A percentile compares a stretch with the other conserved stretches of the same genome.
These are phyloP conservation scores for Nicotiana tabacum DNA, from an alignment of 257 asterid genomes.

Conservation along the genomic window DNA sequence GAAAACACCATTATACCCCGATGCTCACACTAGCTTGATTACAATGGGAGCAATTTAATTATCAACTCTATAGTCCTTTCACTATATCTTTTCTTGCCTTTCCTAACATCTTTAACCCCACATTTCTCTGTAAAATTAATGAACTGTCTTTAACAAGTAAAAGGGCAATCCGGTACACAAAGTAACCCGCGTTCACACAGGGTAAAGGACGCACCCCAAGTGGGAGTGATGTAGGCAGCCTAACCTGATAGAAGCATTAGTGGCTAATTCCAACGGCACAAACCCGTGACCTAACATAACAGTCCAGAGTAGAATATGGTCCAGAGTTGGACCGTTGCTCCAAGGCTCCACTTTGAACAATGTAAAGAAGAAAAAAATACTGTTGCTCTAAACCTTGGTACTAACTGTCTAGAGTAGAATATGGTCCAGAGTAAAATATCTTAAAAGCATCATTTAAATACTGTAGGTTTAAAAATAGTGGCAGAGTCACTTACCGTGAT, in stretches of 20 bases:
- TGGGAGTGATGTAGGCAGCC: too few species aligned
- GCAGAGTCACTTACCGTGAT: constrained; percentile 51
- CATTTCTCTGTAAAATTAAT: neutral
- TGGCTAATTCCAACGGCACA: too few species aligned
- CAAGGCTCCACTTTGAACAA: too few species aligned
- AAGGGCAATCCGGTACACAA: too few species aligned
- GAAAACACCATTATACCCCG: neutral
- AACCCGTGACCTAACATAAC: too few species aligned
- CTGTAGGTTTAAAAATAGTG: neutral
- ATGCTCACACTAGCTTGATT: neutral
- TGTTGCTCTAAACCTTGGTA: neutral
- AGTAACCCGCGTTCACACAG: too few species aligned
- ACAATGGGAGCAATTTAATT: neutral
- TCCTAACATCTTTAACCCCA: neutral
- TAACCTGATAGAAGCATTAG: too few species aligned
- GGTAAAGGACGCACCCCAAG: too few species aligned
- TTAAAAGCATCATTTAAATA: neutral
- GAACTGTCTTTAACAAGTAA: neutral
- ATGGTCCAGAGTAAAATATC: neutral
- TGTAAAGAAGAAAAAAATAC: neutral
- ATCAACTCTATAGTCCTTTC: neutral
- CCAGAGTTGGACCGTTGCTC: too few species aligned
- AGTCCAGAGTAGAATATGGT: too few species aligned
- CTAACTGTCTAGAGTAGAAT: constrained; percentile 3
- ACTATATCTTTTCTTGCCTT: neutral